These are phyloP conservation scores for Colletotrichum theobromicola DNA, from an alignment of 2,329 filamentous ascomycete genomes.

Conservation along the genomic window DNA sequence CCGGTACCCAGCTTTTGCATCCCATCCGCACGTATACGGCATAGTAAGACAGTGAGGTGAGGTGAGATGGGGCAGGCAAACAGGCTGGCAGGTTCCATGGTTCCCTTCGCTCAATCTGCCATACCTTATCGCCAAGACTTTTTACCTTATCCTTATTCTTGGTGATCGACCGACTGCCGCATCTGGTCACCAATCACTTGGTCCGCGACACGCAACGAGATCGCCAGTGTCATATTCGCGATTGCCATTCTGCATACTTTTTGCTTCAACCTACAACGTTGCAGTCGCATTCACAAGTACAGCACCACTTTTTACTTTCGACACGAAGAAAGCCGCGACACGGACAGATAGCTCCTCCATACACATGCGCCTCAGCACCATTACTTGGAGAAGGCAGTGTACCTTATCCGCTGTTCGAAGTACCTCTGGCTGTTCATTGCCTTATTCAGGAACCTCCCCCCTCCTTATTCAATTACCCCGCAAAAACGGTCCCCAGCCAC, in stretches of 20 bases:
- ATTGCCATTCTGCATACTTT: not conserved
- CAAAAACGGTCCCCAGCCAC: not conserved
- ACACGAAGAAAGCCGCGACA: not conserved
- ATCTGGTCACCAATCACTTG: not conserved
- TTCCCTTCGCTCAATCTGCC: not conserved
- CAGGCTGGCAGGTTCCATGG: not conserved
- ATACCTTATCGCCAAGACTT: conserved; percentile 5
- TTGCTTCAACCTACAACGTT: not conserved
- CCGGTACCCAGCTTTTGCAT: not conserved
- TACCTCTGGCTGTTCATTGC: not conserved
- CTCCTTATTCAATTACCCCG: conserved; percentile 11
- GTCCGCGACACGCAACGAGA: not conserved
- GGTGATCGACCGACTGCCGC: conserved; percentile 9
- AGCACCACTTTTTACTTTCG: not conserved
- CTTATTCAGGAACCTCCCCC: not conserved
- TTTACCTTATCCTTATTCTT: not conserved
- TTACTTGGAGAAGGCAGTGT: not conserved
- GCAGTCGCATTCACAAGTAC: not conserved
- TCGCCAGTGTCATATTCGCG: not conserved
- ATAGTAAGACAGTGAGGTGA: not conserved
- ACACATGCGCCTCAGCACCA: not conserved
- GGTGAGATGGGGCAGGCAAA: not conserved
- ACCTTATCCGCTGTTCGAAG: not conserved
- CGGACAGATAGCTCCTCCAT: not conserved
- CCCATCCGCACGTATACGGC: not conserved